These are phyloP conservation scores for Trichoderma sp. DNA, from an alignment of 2,329 filamentous ascomycete species.

Conservation along the genomic window DNA sequence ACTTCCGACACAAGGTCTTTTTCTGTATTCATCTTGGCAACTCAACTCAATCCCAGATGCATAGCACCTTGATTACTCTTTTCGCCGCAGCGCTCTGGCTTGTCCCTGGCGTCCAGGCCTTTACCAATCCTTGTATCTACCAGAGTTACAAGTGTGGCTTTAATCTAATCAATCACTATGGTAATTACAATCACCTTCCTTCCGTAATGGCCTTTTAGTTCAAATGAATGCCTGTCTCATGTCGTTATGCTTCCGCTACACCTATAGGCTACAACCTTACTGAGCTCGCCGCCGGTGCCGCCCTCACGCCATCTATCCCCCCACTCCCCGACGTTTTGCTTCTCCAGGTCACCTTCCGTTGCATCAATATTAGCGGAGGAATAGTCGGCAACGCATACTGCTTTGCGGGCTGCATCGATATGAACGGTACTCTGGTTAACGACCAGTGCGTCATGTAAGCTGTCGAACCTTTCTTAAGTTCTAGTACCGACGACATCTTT, in stretches of 20 bases:
- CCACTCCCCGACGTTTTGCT: background rate
- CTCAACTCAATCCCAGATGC: background rate
- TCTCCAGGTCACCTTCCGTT: background rate
- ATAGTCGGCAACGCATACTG: background rate
- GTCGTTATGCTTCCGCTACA: background rate
- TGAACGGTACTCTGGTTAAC: background rate
- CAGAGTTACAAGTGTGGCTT: background rate
- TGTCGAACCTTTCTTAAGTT: background rate
- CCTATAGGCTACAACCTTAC: background rate
- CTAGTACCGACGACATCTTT: background rate
- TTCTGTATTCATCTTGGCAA: background rate
- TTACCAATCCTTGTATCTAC: background rate
- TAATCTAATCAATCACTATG: background rate
- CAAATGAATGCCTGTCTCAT: background rate
- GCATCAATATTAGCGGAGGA: background rate
- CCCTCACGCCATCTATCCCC: background rate
- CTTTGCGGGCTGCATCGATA: background rate
- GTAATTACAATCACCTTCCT: background rate
- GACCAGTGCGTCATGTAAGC: background rate
- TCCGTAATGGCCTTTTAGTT: background rate
- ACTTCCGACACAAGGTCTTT: background rate
- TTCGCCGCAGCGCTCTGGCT: background rate
- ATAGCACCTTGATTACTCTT: background rate
- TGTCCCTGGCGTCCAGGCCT: background rate
- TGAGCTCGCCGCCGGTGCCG: background rate